These are phyloP conservation scores for Botrytis elliptica DNA, from an alignment of 2,329 filamentous ascomycete genomes.

Conservation along the genomic window DNA sequence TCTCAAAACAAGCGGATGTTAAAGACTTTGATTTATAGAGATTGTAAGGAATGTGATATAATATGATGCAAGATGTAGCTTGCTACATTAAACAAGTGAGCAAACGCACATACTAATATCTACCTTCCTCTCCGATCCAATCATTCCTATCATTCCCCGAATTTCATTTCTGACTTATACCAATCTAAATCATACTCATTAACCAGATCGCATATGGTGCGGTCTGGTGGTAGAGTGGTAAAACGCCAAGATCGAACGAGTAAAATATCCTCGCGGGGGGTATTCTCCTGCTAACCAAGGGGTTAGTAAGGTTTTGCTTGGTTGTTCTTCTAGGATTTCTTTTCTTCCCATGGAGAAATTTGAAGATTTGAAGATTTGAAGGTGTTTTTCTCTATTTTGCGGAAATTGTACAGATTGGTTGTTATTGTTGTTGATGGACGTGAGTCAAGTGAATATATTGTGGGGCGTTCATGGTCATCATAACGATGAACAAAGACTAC, in stretches of 20 bases:
- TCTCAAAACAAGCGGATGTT: not conserved
- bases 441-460: not conserved
- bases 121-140: not conserved
- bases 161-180: not conserved
- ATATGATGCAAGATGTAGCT: not conserved
- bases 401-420: not conserved
- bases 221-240: not conserved
- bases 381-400: not conserved
- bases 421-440: not conserved
- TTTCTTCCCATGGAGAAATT: not conserved
- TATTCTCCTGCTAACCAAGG: not conserved
- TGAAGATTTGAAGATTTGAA: not conserved
- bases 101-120: not conserved
- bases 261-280: not conserved
- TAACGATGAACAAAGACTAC: not conserved
- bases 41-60: not conserved
- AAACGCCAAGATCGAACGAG: not conserved
- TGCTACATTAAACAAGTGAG: not conserved
- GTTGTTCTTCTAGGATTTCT: not conserved
- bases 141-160: not conserved
- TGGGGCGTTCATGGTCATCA: not conserved
- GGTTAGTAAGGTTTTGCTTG: not conserved
- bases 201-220: not conserved
- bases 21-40: not conserved
- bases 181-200: not conserved